Evolutionary conservation across 495 filamentous ascomycete genomes (phyloP).

Genomic region (Tuber aestivum): DNA sequence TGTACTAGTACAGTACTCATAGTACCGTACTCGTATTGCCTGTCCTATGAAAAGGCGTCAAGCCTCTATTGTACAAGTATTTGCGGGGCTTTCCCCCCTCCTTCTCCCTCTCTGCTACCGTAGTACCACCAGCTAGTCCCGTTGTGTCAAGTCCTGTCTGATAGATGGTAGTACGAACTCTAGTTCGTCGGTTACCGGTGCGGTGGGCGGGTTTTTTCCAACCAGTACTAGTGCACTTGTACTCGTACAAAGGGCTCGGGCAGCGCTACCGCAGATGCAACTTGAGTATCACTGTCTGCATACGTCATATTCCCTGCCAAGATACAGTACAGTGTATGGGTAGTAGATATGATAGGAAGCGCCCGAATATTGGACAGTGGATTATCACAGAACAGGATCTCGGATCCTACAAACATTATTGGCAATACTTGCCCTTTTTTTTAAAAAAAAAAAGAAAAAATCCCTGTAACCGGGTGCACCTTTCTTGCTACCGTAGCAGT

Average conservation of each 20-base stretch:
- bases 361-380: background rate
- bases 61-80: background rate
- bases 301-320: background rate
- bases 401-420: no score
- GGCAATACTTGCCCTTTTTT: background rate
- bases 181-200: background rate
- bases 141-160: background rate
- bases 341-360: background rate
- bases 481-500: no score
- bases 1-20: background rate
- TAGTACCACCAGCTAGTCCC: background rate
- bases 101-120: background rate
- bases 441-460: no score
- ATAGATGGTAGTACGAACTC: background rate
- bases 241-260: no score
- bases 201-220: background rate
- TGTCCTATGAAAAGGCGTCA: background rate
- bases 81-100: background rate
- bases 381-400: background rate
- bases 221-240: no score
- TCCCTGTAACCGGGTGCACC: background rate
- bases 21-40: background rate
- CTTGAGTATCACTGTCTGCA: background rate
- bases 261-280: background rate
- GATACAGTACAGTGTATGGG: background rate